A percentile compares a stretch with the other conserved stretches of the same genome.
Evolutionary conservation across 2,329 filamentous ascomycete genomes (phyloP).

Genomic region (Pyricularia grisea): DNA sequence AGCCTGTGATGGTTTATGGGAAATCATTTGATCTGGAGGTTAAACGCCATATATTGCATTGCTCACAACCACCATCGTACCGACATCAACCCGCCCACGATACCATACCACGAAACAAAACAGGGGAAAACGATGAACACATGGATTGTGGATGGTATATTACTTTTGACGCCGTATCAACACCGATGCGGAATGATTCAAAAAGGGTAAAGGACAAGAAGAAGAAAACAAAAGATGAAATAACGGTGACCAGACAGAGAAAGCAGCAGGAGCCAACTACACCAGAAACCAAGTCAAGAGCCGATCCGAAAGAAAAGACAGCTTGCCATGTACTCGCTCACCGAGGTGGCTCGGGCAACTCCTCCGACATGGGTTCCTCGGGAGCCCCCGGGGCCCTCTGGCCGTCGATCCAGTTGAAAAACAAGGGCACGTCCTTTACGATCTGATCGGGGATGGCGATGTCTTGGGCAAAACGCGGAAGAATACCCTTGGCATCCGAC

Average conservation of each 20-base stretch:
- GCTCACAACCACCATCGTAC: background rate
- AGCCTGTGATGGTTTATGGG: background rate
- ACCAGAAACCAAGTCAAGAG: background rate
- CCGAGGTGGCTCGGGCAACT: background rate
- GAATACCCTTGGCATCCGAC: conserved; percentile 56
- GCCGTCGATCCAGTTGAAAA: conserved; percentile 45
- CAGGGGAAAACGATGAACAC: background rate
- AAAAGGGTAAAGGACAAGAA: background rate
- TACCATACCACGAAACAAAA: background rate
- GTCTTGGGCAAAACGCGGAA: conserved; percentile 60
- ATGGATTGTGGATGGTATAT: background rate
- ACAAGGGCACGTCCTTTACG: conserved; percentile 62
- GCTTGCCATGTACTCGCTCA: background rate
- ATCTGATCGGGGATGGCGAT: conserved; percentile 51
- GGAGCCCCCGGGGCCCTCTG: background rate
- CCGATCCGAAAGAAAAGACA: background rate
- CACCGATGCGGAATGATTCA: background rate
- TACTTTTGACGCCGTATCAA: background rate
- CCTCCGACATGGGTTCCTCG: background rate
- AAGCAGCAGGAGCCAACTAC: background rate
- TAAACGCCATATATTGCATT: background rate
- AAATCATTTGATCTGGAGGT: background rate
- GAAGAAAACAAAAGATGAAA: background rate
- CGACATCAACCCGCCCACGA: background rate
- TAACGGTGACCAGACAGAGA: background rate